Conservation (phyloP, 148 eudicot genomes). For the Vaccinium myrtillus region DNA sequence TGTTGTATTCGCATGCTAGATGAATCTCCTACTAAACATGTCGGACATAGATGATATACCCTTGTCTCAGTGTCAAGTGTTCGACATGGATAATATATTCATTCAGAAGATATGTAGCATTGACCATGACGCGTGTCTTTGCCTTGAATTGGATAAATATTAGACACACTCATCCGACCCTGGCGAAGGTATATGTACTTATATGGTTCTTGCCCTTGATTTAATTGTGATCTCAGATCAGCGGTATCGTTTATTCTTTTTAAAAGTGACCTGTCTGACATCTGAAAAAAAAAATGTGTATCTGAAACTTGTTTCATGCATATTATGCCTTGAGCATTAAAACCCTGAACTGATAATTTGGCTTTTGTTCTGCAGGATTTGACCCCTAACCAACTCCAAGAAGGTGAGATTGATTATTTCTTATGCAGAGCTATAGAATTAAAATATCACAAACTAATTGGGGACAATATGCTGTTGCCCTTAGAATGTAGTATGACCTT, state of each 20-base stretch:
- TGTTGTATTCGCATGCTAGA: neutral
- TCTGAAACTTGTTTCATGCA: neutral
- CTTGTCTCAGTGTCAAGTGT: neutral
- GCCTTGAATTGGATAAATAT: neutral
- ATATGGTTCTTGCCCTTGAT: neutral
- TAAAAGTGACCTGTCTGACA: neutral
- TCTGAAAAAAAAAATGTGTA: neutral
- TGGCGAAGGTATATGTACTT: neutral
- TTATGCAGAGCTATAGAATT: neutral
- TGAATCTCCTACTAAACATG: neutral
- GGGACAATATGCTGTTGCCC: neutral
- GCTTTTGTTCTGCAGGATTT: constrained; percentile 51
- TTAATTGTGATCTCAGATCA: neutral
- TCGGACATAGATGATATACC: neutral
- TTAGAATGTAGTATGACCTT: neutral
- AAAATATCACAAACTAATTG: neutral
- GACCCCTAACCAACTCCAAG: constrained; percentile 76
- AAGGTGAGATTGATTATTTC: constrained; percentile 47
- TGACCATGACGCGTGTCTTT: neutral
- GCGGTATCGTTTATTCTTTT: neutral
- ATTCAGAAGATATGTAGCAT: neutral
- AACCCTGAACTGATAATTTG: constrained; percentile 5
- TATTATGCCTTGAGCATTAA: neutral
- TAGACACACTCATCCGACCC: neutral
- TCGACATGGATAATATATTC: no score